Evolutionary conservation across 345 rosid species (phyloP).

Genomic region (Abelmoschus esculentus): DNA sequence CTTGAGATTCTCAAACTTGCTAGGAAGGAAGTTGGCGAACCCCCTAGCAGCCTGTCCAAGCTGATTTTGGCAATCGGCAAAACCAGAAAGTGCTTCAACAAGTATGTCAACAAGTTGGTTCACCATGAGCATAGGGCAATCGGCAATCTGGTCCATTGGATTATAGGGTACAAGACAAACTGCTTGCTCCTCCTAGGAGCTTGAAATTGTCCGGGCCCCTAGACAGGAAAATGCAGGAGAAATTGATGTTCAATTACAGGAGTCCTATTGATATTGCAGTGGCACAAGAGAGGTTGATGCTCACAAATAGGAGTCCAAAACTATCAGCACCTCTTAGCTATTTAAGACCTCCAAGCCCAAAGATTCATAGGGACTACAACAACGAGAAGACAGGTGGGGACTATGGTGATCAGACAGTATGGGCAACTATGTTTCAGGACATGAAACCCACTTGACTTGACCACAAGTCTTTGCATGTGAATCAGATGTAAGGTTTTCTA

Average conservation of each 20-base stretch:
- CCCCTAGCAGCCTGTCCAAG: conserved; percentile 25
- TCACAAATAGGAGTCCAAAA: conserved; percentile 33
- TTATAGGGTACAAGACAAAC: conserved; percentile 30
- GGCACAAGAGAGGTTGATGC: conserved; percentile 15
- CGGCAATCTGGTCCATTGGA: conserved; percentile 80
- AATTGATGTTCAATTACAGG: conserved; percentile 30
- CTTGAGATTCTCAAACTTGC: conserved; percentile 74
- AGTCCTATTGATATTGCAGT: conserved; percentile 40
- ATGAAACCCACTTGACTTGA: conserved; percentile 61
- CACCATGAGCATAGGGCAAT: conserved; percentile 23
- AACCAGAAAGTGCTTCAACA: conserved; percentile 38
- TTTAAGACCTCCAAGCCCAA: conserved; percentile 39
- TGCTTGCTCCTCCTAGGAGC: conserved; percentile 18
- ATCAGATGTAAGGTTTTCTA: not conserved
- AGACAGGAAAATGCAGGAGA: conserved; percentile 48
- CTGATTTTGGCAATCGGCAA: conserved; percentile 35
- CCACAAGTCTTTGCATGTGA: not conserved
- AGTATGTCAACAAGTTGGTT: conserved; percentile 35
- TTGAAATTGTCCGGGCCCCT: conserved; percentile 61
- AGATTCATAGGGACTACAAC: conserved; percentile 15
- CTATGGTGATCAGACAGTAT: conserved; percentile 41
- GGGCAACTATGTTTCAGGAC: conserved; percentile 64
- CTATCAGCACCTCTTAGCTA: conserved; percentile 37
- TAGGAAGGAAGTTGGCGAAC: conserved; percentile 31
- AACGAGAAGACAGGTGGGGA: conserved; percentile 22